Base-by-base conservation (phyloP, 345 rosid species). In the Limnanthes douglasii region DNA sequence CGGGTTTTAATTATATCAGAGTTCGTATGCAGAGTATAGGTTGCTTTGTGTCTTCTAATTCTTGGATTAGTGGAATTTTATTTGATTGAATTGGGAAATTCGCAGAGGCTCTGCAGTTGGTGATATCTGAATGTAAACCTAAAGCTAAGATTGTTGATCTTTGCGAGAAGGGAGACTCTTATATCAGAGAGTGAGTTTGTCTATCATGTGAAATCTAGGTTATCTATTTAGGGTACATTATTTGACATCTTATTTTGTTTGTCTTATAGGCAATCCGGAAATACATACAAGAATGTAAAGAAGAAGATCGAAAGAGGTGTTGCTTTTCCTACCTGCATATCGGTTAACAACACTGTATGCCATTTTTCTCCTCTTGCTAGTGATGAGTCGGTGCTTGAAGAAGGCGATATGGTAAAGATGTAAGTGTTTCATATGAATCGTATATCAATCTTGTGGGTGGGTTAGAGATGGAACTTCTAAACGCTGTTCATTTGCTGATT, bases 251-350 rank as follows among this genome's bases (percentile, higher is more conserved):
- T 49, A 30, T 3, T 11, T 37, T 45, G 27, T 38, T 4, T 40
- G 3, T 32, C 8, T 5, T 43, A 11, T 54, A 85, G 99, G 61
- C 94, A 80, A 81, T 59, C 93, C 1, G 83, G 75, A 5, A 81
- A 59, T 40, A 71, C 78, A 96, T 85, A 85, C 64, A 85, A 92
- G 78, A 85, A 80, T 59, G 74, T 39, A 20, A 85, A 92, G 88
- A 85, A 59, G 73, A 80, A 92, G 88, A 81, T 85, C 29, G 86
- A 81, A 33, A 52, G 70, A 45, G 99, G 99, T 37, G 80, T 85
- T 21, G 99, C 99, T 3, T 92, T 92, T 37, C 99, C 99, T 0
- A 85, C 96, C n/a, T 85, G 94, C 20, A 34, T 92, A 31, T 92
- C 99, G 18, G 94, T 85, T 5, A 92, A 92, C 72, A 75, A 75